phyloP scores from a whole-genome alignment of 345 rosid species.

The Laguncularia racemosa region DNA sequence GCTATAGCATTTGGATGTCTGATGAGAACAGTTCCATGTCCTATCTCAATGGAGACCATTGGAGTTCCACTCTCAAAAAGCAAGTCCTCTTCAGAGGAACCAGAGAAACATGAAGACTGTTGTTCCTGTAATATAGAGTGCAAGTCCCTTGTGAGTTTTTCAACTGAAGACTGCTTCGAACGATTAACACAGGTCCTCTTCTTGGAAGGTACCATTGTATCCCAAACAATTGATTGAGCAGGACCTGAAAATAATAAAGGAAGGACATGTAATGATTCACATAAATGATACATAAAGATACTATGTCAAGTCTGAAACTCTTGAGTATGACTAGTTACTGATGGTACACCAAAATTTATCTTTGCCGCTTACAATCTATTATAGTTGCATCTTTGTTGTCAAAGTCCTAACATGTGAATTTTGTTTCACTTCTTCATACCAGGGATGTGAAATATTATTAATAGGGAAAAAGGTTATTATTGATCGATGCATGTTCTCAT shows the following conservation, averaged over 20 bases:
- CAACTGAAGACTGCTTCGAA: conserved; percentile 76
- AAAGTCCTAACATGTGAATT: no score
- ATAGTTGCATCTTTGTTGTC: no score
- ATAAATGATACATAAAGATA: neutral
- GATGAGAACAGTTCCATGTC: conserved; percentile 96
- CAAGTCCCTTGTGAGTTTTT: conserved; percentile 90
- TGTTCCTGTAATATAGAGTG: conserved; percentile 88
- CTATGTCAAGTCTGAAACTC: no score
- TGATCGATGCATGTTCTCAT: no score
- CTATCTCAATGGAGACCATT: conserved; percentile 95
- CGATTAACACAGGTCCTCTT: conserved; percentile 88
- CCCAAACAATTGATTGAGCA: conserved; percentile 83
- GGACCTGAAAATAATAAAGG: conserved; percentile 48
- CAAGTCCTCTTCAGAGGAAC: conserved; percentile 87
- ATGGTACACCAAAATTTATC: no score
- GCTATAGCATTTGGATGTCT: conserved; percentile 75
- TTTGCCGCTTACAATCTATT: no score
- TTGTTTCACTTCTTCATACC: no score
- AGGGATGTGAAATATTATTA: no score
- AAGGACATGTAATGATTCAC: conserved; percentile 1
- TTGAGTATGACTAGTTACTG: no score
- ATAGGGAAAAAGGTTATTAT: no score
- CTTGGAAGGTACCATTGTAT: conserved; percentile 79
- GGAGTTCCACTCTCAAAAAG: conserved; percentile 85
- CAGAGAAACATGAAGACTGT: conserved; percentile 85